These are phyloP conservation scores for Mycena rebaudengoi DNA, from an alignment of 768 basidiomycete species.

Conservation along the genomic window DNA sequence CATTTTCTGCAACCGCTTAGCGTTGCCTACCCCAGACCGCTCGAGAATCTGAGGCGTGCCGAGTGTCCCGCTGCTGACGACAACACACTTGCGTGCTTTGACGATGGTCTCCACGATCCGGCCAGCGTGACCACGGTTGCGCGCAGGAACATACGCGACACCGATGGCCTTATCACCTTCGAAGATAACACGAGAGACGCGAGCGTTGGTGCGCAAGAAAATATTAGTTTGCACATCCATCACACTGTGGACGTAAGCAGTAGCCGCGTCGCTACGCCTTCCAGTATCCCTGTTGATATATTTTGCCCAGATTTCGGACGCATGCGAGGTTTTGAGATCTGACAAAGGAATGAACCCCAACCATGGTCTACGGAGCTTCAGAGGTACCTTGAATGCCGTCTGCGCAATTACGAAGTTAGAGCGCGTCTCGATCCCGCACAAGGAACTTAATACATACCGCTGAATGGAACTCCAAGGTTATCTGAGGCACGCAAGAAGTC, in stretches of 20 bases:
- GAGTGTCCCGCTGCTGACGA: conserved; percentile 71
- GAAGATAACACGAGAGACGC: conserved; percentile 76
- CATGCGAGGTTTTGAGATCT: conserved; percentile 69
- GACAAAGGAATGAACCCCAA: too few relatives aligned
- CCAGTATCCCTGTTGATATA: conserved; percentile 81
- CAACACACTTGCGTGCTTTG: conserved; percentile 71
- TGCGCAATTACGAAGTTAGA: conserved; percentile 29
- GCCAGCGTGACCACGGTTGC: conserved; percentile 63
- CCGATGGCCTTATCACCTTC: conserved; percentile 78
- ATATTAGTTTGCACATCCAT: conserved; percentile 73
- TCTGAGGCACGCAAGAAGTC: conserved; percentile 75
- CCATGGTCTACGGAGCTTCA: too few relatives aligned
- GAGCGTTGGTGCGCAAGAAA: conserved; percentile 70
- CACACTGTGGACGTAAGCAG: conserved; percentile 63
- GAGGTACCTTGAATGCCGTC: conserved; percentile 71
- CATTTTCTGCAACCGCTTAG: conserved; percentile 60
- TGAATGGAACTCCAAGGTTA: conserved; percentile 68
- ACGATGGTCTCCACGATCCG: conserved; percentile 69
- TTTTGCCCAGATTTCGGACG: conserved; percentile 78
- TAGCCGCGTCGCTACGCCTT: conserved; percentile 75
- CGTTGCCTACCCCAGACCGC: conserved; percentile 73
- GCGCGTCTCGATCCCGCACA: neutral
- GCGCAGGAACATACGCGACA: conserved; percentile 71
- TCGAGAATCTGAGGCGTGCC: conserved; percentile 80
- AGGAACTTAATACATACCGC: conserved; percentile 51